Evolutionary conservation across 2,329 filamentous ascomycete species (phyloP), one percentile per base, ranked within the genome.

Genomic region (Venturiaceae sp.): DNA sequence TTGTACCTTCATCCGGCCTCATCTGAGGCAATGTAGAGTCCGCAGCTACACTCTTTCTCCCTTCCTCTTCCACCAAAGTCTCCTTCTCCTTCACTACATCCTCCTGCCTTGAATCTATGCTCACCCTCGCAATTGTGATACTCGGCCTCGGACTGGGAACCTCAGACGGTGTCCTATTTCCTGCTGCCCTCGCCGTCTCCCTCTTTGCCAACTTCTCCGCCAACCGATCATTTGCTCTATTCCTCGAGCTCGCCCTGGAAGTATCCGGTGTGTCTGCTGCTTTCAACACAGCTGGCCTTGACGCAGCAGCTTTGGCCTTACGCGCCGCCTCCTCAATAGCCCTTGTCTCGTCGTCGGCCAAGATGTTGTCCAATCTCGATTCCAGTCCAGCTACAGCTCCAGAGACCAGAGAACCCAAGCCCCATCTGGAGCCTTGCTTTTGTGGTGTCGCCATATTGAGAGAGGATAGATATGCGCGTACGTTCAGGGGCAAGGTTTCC

Each of bases 301-400:
- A 30, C 6, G 23, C 66, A 16, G 69, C 71, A 63, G 60, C 60
- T 59, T 58, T 64, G 19, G 70, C 67, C 28, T 67, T 63, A 56
- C 68, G 69, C 58, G 68, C 66, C 19, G 70, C 66, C 46, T 71
- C 64, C 39, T 75, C 71, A 32, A 71, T 67, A 33, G 71, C 64
- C 60, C 72, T 74, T 58, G 69, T 69, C 46, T 86, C 84, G 58
- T 89, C 85, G 64, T 96, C 92, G 57, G 90, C 85, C 61, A 99
- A 81, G 60, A 99, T 95, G 54, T 83, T 92, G 71, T 99, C 94
- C 60, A 99, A 82, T 46, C 89, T 85, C 60, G 92, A 95, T 75
- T 99, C 94, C 60, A 99, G 88, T 61, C 92, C 92, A 58, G 92
- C 91, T 61, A 97, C 90, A 63, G 92, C 92, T 72, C 92, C 90